Conservation (phyloP, 2,329 filamentous ascomycete species). For the Penicillium occitanis region DNA sequence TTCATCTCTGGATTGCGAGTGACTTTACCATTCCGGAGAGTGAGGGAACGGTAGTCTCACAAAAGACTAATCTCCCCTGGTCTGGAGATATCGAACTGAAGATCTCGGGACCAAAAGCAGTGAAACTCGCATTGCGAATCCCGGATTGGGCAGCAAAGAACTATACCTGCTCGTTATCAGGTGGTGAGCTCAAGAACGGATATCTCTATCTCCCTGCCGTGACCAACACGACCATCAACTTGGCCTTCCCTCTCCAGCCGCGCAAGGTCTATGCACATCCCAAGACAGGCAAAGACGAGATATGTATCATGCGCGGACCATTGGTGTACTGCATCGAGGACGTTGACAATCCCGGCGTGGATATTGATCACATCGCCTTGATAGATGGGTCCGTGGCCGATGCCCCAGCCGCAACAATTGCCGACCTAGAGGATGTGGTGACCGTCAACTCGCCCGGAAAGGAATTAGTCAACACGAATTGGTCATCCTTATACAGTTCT, state of each 20-base stretch:
- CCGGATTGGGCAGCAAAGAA: slow-evolving; percentile 49
- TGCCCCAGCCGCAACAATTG: slow-evolving; percentile 32
- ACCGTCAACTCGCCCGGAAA: slow-evolving; percentile 12
- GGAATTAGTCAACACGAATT: slow-evolving; percentile 22
- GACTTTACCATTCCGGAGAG: slow-evolving; percentile 37
- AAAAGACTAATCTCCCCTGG: slow-evolving; percentile 60
- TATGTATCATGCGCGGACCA: slow-evolving; percentile 58
- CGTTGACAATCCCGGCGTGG: slow-evolving; percentile 56
- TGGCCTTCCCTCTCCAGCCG: slow-evolving; percentile 51
- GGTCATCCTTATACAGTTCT: slow-evolving; percentile 25
- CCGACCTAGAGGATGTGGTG: slow-evolving; percentile 25
- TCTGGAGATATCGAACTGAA: slow-evolving; percentile 53
- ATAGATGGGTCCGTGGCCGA: slow-evolving; percentile 13
- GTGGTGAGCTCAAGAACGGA: slow-evolving; percentile 42
- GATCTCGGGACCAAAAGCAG: slow-evolving; percentile 36
- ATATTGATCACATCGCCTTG: slow-evolving; percentile 45
- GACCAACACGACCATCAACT: slow-evolving; percentile 41
- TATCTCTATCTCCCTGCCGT: slow-evolving; percentile 51
- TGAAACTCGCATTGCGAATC: slow-evolving; percentile 53
- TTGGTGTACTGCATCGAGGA: slow-evolving; percentile 64
- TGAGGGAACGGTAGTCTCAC: slow-evolving; percentile 44
- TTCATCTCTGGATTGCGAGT: slow-evolving; percentile 42
- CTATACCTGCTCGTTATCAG: slow-evolving; percentile 15
- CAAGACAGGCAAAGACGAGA: slow-evolving; percentile 56
- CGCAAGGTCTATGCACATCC: slow-evolving; percentile 56